A percentile compares a stretch with the other conserved stretches of the same genome.
phyloP scores from a whole-genome alignment of 306 rosid genomes.

The Vigna reflexopilosa region DNA sequence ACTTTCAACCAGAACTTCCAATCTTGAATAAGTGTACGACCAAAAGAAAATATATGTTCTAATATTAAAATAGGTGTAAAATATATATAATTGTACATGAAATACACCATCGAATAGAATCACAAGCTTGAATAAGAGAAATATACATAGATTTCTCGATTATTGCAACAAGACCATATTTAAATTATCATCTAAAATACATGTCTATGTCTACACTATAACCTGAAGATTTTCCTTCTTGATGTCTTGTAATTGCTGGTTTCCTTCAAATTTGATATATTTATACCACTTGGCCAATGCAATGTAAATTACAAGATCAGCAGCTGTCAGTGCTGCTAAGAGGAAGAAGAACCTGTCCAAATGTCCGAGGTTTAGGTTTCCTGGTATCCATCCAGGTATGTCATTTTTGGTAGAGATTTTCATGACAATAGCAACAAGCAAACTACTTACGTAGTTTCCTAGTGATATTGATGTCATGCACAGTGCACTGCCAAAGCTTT shows the following conservation, averaged over 20 bases:
- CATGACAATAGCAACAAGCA: conserved; percentile 77
- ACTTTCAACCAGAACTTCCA: background rate
- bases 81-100: background rate
- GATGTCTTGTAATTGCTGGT: background rate
- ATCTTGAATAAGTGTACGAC: too few relatives aligned
- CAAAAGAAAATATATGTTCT: too few relatives aligned
- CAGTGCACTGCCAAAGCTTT: conserved; percentile 88
- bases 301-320: background rate
- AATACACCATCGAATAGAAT: conserved; percentile 9
- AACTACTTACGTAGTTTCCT: conserved; percentile 78
- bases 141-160: background rate
- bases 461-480: conserved; percentile 84
- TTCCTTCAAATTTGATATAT: background rate
- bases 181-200: background rate
- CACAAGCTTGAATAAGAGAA: background rate
- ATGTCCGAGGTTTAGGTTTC: conserved; percentile 50
- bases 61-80: background rate
- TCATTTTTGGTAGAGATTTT: conserved; percentile 56
- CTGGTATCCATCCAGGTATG: conserved; percentile 83
- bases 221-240: conserved; percentile 2
- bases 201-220: background rate
- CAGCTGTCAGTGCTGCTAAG: conserved; percentile 3
- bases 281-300: conserved; percentile 20
- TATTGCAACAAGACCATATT: background rate
- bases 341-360: conserved; percentile 16